These are phyloP conservation scores for Fomitopsis serialis DNA, from an alignment of 768 basidiomycete species.

Conservation along the genomic window DNA sequence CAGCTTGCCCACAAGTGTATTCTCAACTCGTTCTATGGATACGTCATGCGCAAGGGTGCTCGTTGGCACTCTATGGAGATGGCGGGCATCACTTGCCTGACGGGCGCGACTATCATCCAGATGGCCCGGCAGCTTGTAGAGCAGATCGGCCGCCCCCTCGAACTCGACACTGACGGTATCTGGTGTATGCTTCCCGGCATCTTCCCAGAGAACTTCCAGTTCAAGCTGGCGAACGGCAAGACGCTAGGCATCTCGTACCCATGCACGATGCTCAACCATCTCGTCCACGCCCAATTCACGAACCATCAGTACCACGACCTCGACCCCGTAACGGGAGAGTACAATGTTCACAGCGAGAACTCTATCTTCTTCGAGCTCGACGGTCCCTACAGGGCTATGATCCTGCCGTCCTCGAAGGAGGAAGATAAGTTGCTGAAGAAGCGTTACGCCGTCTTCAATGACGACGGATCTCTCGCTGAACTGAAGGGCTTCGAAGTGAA, in stretches of 20 bases:
- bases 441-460: slow-evolving; percentile 98
- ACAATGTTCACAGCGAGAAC: slow-evolving; percentile 87
- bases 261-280: slow-evolving; percentile 98
- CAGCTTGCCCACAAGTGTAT: slow-evolving; percentile 99
- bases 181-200: slow-evolving; percentile 99
- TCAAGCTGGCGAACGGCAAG: slow-evolving; percentile 86
- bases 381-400: slow-evolving; percentile 98
- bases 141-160: slow-evolving; percentile 94
- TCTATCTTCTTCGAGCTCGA: slow-evolving; percentile 99
- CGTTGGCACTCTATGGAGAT: slow-evolving; percentile 99
- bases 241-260: slow-evolving; percentile 89
- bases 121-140: slow-evolving; percentile 98
- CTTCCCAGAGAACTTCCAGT: slow-evolving; percentile 98
- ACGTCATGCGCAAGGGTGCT: slow-evolving; percentile 99
- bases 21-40: slow-evolving; percentile 99
- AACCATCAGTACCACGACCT: slow-evolving; percentile 97
- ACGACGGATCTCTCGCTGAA: slow-evolving; percentile 95
- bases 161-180: slow-evolving; percentile 97
- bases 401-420: slow-evolving; percentile 97
- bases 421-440: slow-evolving; percentile 98
- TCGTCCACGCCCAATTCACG: slow-evolving; percentile 92
- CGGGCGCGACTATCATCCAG: slow-evolving; percentile 96
- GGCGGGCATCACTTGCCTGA: slow-evolving; percentile 98
- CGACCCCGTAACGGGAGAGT: slow-evolving; percentile 79
- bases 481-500: slow-evolving; percentile 99